Evolutionary conservation across 176 grass and related monocot species (phyloP), one percentile per base, ranked within the genome.

Genomic region (Poa annua): DNA sequence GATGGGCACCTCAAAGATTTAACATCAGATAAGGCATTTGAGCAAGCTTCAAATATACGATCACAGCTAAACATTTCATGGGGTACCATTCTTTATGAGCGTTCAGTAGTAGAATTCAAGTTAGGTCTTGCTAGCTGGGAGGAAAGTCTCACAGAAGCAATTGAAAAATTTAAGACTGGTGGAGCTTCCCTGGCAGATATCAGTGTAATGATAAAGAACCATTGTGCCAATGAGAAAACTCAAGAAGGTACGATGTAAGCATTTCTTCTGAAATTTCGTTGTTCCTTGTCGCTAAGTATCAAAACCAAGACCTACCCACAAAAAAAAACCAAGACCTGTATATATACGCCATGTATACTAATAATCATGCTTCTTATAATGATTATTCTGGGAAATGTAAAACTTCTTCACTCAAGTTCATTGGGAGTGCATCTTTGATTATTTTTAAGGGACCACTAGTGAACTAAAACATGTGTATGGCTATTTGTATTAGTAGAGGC

Each of bases 41-140:
- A 91, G 47, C 91, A 93, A 73, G 80, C 90, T 52, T 87, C 91
- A 33, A 93, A 89, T 36, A 83, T 95, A 85, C 80, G 86, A 71
- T 91, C 92, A 76, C 96, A 95, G 67, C 88, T 95, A 39, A 95
- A 98, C 72, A 92, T 95, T 80, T 83, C 92, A 35, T 98, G 96
- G 96, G 96, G 90, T 25, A 89, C 92, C 53, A 95, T 98, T 76
- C 92, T 98, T 72, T 98, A 98, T 71, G 92, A 95, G 66, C 87
- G 92, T 1, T 98, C 96, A 1, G 82, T 95, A n/a, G 83, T 98
- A 65, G 96, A 95, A 80, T 95, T 90, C 82, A 91, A 95, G 77
- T 78, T 95, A 71, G 92, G 92, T 14, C 78, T 93, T 73, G 59
- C 85, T 32, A 90, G 81, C 87, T 98, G 96, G 96, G 90, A 91